Evolutionary conservation across 2,329 filamentous ascomycete species (phyloP).

Genomic region (Raffaelea albimanens): DNA sequence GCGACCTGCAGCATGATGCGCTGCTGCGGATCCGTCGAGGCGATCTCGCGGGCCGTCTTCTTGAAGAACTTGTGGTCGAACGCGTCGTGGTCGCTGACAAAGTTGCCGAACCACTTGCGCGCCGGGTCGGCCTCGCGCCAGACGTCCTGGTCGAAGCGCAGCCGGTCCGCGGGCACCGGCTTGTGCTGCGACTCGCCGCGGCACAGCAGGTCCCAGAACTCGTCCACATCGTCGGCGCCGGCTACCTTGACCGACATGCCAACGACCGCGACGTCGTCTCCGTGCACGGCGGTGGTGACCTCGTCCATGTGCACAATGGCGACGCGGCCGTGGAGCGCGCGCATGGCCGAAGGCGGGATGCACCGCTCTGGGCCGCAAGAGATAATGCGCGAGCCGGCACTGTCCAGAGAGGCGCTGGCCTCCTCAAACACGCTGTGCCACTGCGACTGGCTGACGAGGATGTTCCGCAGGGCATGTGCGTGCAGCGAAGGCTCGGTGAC

Average conservation of each 20-base stretch:
- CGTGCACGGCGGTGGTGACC: not conserved
- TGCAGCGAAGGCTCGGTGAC: no score
- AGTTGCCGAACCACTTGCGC: conserved; percentile 11
- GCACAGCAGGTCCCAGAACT: conserved; percentile 23
- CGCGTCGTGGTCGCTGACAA: conserved; percentile 14
- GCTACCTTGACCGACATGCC: conserved; percentile 25
- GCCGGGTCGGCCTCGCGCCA: not conserved
- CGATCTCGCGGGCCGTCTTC: conserved; percentile 24
- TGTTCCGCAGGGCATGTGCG: no score
- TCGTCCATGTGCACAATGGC: not conserved
- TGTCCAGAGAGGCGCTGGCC: not conserved
- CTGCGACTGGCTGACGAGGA: no score
- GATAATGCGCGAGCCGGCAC: not conserved
- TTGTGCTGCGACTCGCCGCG: conserved; percentile 16
- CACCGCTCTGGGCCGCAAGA: not conserved
- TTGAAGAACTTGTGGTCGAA: conserved; percentile 34
- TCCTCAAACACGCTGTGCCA: not conserved
- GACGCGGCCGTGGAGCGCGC: not conserved
- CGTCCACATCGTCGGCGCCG: conserved; percentile 23
- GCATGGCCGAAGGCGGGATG: not conserved
- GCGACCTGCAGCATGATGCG: conserved; percentile 27
- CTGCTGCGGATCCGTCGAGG: conserved; percentile 30
- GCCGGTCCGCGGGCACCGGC: not conserved
- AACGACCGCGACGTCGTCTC: conserved; percentile 22
- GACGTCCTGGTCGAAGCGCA: not conserved